Evolutionary conservation across 352 stramenopile genomes (phyloP).

Genomic region (Globisporangium apiculatum): DNA sequence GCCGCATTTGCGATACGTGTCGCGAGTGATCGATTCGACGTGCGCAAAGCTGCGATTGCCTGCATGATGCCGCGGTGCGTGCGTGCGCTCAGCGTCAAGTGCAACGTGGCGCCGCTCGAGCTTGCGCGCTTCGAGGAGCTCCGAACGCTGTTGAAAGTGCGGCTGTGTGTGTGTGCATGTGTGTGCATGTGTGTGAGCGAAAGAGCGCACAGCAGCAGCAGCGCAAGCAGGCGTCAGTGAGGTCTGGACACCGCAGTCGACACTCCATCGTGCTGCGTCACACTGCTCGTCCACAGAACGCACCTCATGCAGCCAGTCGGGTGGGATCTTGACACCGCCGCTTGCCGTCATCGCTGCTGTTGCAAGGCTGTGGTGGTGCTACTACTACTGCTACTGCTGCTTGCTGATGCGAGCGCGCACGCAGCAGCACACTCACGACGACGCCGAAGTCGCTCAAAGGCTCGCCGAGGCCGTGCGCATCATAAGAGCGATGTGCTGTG

Average conservation of each 20-base stretch:
- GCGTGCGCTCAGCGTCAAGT: conserved; percentile 6
- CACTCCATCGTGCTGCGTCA: too few species aligned
- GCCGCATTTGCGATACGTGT: conserved; percentile 40
- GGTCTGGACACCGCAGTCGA: too few species aligned
- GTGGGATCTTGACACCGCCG: conserved; percentile 32
- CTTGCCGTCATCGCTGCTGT: not conserved
- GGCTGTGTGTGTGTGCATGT: conserved; percentile 17
- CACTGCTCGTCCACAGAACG: conserved; percentile 1
- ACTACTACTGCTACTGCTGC: too few species aligned
- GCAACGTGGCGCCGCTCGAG: conserved; percentile 32
- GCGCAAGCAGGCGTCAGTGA: too few species aligned
- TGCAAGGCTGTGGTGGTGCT: too few species aligned
- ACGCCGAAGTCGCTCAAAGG: too few species aligned
- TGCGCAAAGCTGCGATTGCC: conserved; percentile 27
- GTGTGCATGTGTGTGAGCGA: too few species aligned
- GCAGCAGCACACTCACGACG: too few species aligned
- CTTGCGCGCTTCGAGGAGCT: conserved; percentile 37
- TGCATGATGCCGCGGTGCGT: not conserved
- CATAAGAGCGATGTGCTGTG: not conserved
- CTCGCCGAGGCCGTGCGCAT: not conserved
- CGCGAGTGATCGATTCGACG: conserved; percentile 38
- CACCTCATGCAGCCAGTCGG: conserved; percentile 45
- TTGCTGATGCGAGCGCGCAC: too few species aligned
- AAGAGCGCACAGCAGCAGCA: too few species aligned
- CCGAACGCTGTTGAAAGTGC: conserved; percentile 28